A percentile compares a stretch with the other conserved stretches of the same genome.
Evolutionary conservation across 2,329 filamentous ascomycete species (phyloP).

Genomic region (Colletotrichum sp.): DNA sequence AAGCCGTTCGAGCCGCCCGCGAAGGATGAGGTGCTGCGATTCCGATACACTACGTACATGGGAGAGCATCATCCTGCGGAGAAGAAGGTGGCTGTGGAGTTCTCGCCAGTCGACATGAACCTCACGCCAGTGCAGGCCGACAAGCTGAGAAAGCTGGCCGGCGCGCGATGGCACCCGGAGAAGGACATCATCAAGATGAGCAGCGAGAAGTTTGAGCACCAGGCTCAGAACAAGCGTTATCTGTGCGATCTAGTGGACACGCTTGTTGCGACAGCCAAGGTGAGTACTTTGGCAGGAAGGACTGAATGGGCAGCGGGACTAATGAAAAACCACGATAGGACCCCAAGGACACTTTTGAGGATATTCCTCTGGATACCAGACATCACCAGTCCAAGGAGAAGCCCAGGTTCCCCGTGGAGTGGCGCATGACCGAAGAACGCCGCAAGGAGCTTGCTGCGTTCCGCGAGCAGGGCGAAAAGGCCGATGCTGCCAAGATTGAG

Average conservation of each 20-base stretch:
- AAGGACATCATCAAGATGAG: constrained; percentile 86
- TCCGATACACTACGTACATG: constrained; percentile 97
- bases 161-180: constrained; percentile 85
- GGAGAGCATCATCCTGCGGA: constrained; percentile 91
- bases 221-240: constrained; percentile 97
- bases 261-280: constrained; percentile 76
- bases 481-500: constrained; percentile 59
- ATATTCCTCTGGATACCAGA: constrained; percentile 86
- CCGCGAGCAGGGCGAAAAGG: constrained; percentile 51
- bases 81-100: constrained; percentile 93
- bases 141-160: constrained; percentile 89
- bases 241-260: constrained; percentile 78
- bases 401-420: constrained; percentile 78
- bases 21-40: constrained; percentile 75
- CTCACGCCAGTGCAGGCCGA: constrained; percentile 70
- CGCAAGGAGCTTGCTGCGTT: constrained; percentile 66
- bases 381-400: constrained; percentile 76
- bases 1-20: constrained; percentile 79
- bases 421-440: constrained; percentile 78
- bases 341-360: constrained; percentile 79
- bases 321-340: constrained; percentile 52
- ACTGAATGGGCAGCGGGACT: not conserved
- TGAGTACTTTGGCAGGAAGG: constrained; percentile 28
- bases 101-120: constrained; percentile 74
- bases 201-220: constrained; percentile 84